phyloP scores from a whole-genome alignment of 208 protist genomes.

The Wallacemonas rigidus region DNA sequence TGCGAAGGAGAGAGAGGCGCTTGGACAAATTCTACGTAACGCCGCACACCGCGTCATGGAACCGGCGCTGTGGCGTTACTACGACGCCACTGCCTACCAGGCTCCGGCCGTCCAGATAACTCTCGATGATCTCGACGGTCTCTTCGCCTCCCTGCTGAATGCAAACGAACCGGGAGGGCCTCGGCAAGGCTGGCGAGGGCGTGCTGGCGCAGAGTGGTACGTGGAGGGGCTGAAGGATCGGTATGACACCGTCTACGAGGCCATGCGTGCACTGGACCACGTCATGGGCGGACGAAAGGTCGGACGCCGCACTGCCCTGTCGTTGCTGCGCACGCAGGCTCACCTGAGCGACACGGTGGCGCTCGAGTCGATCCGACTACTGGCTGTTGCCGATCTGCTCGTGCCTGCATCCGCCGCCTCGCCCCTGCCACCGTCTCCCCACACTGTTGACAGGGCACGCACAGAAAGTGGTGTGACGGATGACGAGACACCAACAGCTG shows the following conservation, averaged over 20 bases:
- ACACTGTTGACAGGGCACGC: too few species aligned
- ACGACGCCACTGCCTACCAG: slow-evolving; percentile 27
- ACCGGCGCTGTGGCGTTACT: slow-evolving; percentile 59
- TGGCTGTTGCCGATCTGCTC: slow-evolving; percentile 49
- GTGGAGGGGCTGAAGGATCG: slow-evolving; percentile 17
- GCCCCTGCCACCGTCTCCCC: too few species aligned
- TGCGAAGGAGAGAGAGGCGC: background rate
- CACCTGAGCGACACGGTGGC: slow-evolving; percentile 52
- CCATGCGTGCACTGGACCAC: slow-evolving; percentile 11
- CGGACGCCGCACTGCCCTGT: slow-evolving; percentile 47
- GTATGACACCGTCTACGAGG: slow-evolving; percentile 21
- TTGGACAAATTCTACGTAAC: slow-evolving; percentile 54
- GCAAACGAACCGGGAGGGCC: too few species aligned
- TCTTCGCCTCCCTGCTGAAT: slow-evolving; percentile 3
- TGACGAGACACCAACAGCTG: background rate
- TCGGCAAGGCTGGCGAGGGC: background rate
- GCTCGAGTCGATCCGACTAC: slow-evolving; percentile 67
- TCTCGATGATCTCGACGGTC: background rate
- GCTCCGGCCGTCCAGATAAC: slow-evolving; percentile 5
- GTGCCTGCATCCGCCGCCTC: slow-evolving; percentile 34
- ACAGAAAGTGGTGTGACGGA: too few species aligned
- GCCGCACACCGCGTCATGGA: slow-evolving; percentile 79
- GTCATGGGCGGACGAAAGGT: slow-evolving; percentile 22
- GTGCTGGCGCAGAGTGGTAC: slow-evolving; percentile 17
- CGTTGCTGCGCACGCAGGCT: slow-evolving; percentile 50